Evolutionary conservation across 2,329 filamentous ascomycete species (phyloP), one percentile per base, ranked within the genome.

Genomic region (Colletotrichum noveboracense): DNA sequence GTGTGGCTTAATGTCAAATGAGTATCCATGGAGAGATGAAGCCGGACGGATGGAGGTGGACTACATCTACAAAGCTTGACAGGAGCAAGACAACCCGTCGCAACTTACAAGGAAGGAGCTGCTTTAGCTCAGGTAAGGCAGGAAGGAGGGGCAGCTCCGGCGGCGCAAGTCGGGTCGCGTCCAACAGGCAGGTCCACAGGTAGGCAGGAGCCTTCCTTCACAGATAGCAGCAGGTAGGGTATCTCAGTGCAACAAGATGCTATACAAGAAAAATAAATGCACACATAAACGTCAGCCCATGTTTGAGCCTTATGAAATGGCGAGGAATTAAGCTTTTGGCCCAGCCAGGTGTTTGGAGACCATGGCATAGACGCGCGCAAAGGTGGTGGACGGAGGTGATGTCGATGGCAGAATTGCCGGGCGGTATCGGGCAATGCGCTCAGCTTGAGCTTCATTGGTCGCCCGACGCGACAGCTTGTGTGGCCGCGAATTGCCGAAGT

Each of bases 391-490:
- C 36, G 61, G 61, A 21, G 14, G 52, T 56, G 56, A 34, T 36
- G 38, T 18, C 38, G 28, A 56, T 48, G 62, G 73, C 64, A 73
- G 73, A 75, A 75, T 52, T 18, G 56, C 56, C 10, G n/a, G 61
- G 61, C 61, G 72, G 72, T 66, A 38, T 66, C 21, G 21, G 36
- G 48, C 12, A 9, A 65, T n/a, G 36, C 18, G 10, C 16, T 36
- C 32, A 36, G 55, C 34, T 56, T 24, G 21, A 71, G 68, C 61
- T 64, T 67, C 68, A 71, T 71, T 74, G 71, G 71, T 36, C 38
- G 21, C 34, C 36, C 64, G 56, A 43, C 66, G 67, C 52, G 67
- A 52, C 30, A 61, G 52, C 60, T 60, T n/a, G 13, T 18, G 13
- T 10, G 30, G n/a, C 21, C 43, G 34, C 55, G 30, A 13, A 68